These are phyloP conservation scores for Erigeron philadelphicus DNA, from an alignment of 140 eudicot species.

Conservation along the genomic window DNA sequence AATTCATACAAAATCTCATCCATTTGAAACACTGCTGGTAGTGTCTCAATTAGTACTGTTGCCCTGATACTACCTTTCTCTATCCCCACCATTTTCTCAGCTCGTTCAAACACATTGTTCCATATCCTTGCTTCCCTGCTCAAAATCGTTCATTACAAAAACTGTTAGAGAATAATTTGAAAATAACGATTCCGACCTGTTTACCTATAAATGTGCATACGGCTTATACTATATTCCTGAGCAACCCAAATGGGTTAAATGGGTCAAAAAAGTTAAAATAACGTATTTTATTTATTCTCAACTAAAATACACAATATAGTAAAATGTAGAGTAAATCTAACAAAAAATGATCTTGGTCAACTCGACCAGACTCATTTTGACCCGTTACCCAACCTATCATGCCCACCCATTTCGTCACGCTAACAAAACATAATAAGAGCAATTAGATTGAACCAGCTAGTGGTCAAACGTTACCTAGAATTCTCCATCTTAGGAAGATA, in stretches of 20 bases:
- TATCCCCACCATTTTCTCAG: slow-evolving; percentile 70
- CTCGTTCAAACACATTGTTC: slow-evolving; percentile 74
- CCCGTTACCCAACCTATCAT: neutral
- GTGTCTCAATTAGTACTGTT: slow-evolving; percentile 83
- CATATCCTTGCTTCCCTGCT: slow-evolving; percentile 92
- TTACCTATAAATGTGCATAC: too few species aligned
- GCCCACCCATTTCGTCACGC: neutral
- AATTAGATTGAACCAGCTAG: neutral
- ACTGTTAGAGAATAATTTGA: too few species aligned
- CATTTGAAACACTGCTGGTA: slow-evolving; percentile 93
- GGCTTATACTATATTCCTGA: too few species aligned
- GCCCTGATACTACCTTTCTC: slow-evolving; percentile 87
- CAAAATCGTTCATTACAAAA: neutral
- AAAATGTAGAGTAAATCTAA: neutral
- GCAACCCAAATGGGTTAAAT: neutral
- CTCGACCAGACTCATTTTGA: neutral
- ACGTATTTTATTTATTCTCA: neutral
- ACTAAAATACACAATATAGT: neutral
- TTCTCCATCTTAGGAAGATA: slow-evolving; percentile 95
- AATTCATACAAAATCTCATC: slow-evolving; percentile 79
- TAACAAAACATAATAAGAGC: neutral
- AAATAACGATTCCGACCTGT: too few species aligned
- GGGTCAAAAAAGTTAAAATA: neutral
- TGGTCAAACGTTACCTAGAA: slow-evolving; percentile 44
- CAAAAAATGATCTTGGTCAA: neutral